These are phyloP conservation scores for Yarrowia sp. DNA, from an alignment of 805 yeast genomes.

Conservation along the genomic window DNA sequence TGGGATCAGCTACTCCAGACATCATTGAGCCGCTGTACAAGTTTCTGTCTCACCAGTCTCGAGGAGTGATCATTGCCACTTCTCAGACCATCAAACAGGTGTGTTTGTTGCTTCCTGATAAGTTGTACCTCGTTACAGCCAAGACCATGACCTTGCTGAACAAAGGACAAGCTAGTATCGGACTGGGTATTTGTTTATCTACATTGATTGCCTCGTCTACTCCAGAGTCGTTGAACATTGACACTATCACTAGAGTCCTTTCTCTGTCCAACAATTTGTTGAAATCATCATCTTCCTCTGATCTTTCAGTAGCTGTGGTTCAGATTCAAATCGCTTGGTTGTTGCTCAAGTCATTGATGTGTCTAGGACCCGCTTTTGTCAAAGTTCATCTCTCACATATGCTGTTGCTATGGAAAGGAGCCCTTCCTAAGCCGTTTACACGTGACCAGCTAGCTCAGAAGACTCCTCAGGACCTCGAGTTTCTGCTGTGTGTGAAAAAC, in stretches of 20 bases:
- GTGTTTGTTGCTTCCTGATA: slow-evolving; percentile 28
- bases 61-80: slow-evolving; percentile 28
- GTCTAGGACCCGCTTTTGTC: slow-evolving; percentile 55
- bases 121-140: slow-evolving; percentile 33
- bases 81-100: slow-evolving; percentile 29
- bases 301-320: slow-evolving; percentile 40
- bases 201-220: slow-evolving; percentile 35
- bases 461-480: slow-evolving; percentile 39
- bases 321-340: slow-evolving; percentile 58
- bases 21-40: slow-evolving; percentile 22
- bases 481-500: slow-evolving; percentile 51
- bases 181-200: slow-evolving; percentile 37
- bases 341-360: slow-evolving; percentile 60
- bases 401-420: slow-evolving; percentile 60
- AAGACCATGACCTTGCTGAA: slow-evolving; percentile 32
- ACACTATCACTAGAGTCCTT: slow-evolving; percentile 45
- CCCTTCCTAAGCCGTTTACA: slow-evolving; percentile 46
- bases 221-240: slow-evolving; percentile 41
- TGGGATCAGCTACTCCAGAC: slow-evolving; percentile 37
- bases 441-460: slow-evolving; percentile 45
- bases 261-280: slow-evolving; percentile 40
- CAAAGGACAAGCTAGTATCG: slow-evolving; percentile 32
- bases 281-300: slow-evolving; percentile 47
- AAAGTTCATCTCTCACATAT: slow-evolving; percentile 58
- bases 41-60: slow-evolving; percentile 28